Conservation (phyloP, 2,329 filamentous ascomycete genomes). For the Coleophoma crateriformis region DNA sequence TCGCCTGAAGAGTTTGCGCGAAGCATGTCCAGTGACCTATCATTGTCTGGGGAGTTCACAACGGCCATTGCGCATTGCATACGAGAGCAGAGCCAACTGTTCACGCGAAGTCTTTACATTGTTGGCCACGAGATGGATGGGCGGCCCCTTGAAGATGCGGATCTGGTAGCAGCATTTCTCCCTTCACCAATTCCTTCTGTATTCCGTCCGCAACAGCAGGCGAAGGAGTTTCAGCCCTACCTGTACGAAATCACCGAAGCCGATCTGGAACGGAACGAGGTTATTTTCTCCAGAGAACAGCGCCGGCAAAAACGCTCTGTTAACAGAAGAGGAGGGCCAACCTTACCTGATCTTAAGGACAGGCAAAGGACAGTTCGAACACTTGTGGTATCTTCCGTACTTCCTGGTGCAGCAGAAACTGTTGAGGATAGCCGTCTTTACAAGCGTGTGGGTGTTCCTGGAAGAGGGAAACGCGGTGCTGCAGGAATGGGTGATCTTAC, state of each 20-base stretch:
- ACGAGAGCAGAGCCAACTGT: constrained; percentile 90
- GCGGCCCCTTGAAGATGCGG: constrained; percentile 84
- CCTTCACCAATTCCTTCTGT: constrained; percentile 76
- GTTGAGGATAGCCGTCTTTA: constrained; percentile 84
- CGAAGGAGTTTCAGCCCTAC: constrained; percentile 91
- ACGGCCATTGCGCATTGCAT: constrained; percentile 98
- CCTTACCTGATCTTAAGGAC: constrained; percentile 93
- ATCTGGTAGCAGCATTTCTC: constrained; percentile 79
- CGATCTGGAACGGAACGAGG: constrained; percentile 84
- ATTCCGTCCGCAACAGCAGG: constrained; percentile 85
- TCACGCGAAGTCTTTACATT: constrained; percentile 88
- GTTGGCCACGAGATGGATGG: constrained; percentile 94
- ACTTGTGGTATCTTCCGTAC: constrained; percentile 83
- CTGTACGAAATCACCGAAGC: constrained; percentile 90
- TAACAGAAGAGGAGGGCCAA: constrained; percentile 86
- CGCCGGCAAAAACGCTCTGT: constrained; percentile 91
- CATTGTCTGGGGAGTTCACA: constrained; percentile 89
- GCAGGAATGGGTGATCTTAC: constrained; percentile 53
- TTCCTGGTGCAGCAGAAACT: constrained; percentile 76
- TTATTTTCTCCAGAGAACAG: constrained; percentile 90
- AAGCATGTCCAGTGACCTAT: constrained; percentile 84
- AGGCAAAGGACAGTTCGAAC: constrained; percentile 90
- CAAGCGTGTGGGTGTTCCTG: constrained; percentile 63
- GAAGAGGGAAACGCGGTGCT: constrained; percentile 49
- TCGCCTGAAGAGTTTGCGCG: constrained; percentile 91